Base-by-base conservation (phyloP, 2,329 filamentous ascomycete species). In the Epichloe elymi region DNA sequence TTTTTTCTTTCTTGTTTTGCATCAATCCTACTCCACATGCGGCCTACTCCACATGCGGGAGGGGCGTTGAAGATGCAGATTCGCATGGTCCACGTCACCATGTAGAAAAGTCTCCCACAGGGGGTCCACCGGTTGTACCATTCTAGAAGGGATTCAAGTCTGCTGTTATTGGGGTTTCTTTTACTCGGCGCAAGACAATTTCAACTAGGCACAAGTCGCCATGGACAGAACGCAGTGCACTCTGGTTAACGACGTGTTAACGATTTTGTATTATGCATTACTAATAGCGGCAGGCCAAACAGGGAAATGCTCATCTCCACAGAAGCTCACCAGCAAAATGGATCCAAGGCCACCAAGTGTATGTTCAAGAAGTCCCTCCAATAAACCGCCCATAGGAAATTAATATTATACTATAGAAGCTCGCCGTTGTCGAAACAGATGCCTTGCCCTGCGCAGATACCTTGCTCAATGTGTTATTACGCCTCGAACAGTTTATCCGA, bases 401-500 rank as follows among this genome's bases (percentile, higher is more conserved):
- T 49, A 17, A 44, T 38, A 3, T 39, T n/a, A 33, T 38, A 44
- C 2, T 30, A 30, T 26, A n/a, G 20, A 49, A 37, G 8, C 10
- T 19, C 30, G 48, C 19, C 33, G 42, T 23, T 23, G 42, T 35
- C 33, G 14, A 50, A 49, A 46, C n/a, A 38, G 7, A 42, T 40
- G 36, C 33, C 33, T 30, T 42, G 7, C 35, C 26, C 19, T 30
- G 37, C 20, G 11, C 14, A 35, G 14, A 30, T 6, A 11, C n/a
- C 20, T 48, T 11, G 15, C 23, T 40, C 15, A 12, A 30, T 30
- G 3, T 4, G 3, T 26, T 26, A 0, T 19, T 20, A 46, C 14
- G 1, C 11, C 17, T 47, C 35, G 4, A 23, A 5, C 5, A 10
- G 26, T 43, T 19, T 63, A 66, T 56, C 60, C 60, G 40, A 69